Evolutionary conservation across 1,284 basidiomycete species (phyloP).

Genomic region (Neolentinus lepideus): DNA sequence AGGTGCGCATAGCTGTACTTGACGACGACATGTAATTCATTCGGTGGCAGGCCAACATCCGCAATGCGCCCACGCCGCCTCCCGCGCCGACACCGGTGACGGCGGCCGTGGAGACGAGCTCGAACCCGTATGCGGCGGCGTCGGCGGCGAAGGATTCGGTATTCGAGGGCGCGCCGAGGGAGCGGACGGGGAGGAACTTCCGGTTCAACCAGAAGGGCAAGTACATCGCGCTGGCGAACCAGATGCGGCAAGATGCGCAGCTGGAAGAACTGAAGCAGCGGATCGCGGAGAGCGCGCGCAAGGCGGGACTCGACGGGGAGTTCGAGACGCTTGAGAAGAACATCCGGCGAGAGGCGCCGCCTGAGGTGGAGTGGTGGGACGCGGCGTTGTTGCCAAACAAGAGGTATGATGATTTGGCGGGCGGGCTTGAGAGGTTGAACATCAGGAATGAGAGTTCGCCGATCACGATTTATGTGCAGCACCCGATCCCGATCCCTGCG

Average conservation of each 20-base stretch:
- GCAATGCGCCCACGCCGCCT: constrained; percentile 60
- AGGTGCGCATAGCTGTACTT: constrained; percentile 30
- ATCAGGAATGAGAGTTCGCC: constrained; percentile 66
- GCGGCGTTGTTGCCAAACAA: constrained; percentile 75
- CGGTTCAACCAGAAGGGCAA: constrained; percentile 89
- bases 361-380: constrained; percentile 98
- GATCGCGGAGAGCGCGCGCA: constrained; percentile 87
- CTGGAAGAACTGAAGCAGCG: constrained; percentile 89
- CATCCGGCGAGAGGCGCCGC: constrained; percentile 81
- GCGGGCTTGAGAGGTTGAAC: constrained; percentile 49
- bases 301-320: constrained; percentile 90
- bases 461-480: constrained; percentile 90
- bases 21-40: neutral
- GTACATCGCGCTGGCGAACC: constrained; percentile 80
- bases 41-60: constrained; percentile 54
- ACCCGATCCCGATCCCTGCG: constrained; percentile 94
- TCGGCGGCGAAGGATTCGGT: constrained; percentile 41
- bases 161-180: constrained; percentile 66
- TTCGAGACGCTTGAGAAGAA: constrained; percentile 87
- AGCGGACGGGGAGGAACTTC: constrained; percentile 65
- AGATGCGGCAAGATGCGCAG: constrained; percentile 78
- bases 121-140: constrained; percentile 70
- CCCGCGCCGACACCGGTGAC: constrained; percentile 45
- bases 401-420: constrained; percentile 68
- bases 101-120: constrained; percentile 30